Conservation (phyloP, 331 rosid species). For the Malus hybrid region DNA sequence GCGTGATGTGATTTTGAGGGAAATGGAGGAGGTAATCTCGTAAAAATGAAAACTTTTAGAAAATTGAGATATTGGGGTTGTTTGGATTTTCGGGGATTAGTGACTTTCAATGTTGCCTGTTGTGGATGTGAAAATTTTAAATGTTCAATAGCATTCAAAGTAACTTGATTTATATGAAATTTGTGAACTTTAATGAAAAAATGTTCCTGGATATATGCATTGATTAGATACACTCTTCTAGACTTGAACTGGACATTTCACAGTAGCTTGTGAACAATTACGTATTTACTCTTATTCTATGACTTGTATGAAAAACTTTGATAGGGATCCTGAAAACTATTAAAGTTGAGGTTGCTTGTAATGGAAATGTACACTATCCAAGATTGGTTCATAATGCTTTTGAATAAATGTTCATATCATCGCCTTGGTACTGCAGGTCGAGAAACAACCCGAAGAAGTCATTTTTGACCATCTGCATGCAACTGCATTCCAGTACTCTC, state of each 20-base stretch:
- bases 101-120: neutral
- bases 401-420: neutral
- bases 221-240: neutral
- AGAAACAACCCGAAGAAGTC: slow-evolving; percentile 92
- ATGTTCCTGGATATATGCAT: neutral
- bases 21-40: slow-evolving; percentile 84
- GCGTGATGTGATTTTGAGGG: slow-evolving; percentile 86
- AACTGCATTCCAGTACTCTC: slow-evolving; percentile 95
- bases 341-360: neutral
- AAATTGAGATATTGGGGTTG: neutral
- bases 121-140: neutral
- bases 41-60: neutral
- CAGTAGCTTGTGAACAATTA: neutral
- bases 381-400: neutral
- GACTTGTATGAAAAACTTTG: neutral
- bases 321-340: neutral
- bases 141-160: neutral
- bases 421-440: slow-evolving; percentile 50
- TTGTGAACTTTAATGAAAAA: neutral
- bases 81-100: neutral
- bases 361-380: neutral
- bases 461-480: slow-evolving; percentile 92
- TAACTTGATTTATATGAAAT: neutral
- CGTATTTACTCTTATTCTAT: neutral
- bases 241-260: neutral